These are phyloP conservation scores for Dalbergia oliveri DNA, from an alignment of 306 rosid species.

Conservation along the genomic window DNA sequence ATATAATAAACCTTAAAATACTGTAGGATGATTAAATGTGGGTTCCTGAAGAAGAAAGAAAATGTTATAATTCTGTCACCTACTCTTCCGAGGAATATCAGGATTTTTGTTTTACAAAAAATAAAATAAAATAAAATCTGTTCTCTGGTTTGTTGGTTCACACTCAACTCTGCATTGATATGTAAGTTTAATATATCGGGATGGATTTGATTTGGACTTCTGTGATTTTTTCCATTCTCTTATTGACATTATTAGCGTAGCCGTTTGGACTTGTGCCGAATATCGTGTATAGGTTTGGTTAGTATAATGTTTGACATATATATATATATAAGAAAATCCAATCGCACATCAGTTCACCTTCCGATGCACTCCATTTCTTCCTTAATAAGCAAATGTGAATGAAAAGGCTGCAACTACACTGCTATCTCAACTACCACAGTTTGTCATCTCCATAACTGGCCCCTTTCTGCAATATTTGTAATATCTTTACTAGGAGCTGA, in stretches of 20 bases:
- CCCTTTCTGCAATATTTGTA: background rate
- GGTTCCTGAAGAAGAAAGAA: constrained; percentile 5
- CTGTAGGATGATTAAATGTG: constrained; percentile 14
- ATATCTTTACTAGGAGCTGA: constrained; percentile 13
- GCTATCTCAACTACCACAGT: constrained; percentile 37
- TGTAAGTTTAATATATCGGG: background rate
- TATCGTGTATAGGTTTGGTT: background rate
- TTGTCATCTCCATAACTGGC: constrained; percentile 31
- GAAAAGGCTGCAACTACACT: constrained; percentile 24
- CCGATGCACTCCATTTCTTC: constrained; percentile 14
- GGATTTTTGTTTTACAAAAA: background rate
- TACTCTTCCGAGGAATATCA: background rate
- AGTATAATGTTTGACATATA: background rate
- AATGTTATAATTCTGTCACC: constrained; percentile 13
- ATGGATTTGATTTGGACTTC: constrained; percentile 2
- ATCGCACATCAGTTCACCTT: background rate
- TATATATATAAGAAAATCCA: background rate
- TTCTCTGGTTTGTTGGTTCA: background rate
- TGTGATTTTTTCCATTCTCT: background rate
- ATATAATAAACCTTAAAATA: background rate
- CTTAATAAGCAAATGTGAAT: constrained; percentile 1
- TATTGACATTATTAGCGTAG: background rate
- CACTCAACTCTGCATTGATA: background rate
- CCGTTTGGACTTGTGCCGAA: background rate
- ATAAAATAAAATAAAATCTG: background rate